These are phyloP conservation scores for Boletus subcaerulescens DNA, from an alignment of 768 basidiomycete species.

Conservation along the genomic window DNA sequence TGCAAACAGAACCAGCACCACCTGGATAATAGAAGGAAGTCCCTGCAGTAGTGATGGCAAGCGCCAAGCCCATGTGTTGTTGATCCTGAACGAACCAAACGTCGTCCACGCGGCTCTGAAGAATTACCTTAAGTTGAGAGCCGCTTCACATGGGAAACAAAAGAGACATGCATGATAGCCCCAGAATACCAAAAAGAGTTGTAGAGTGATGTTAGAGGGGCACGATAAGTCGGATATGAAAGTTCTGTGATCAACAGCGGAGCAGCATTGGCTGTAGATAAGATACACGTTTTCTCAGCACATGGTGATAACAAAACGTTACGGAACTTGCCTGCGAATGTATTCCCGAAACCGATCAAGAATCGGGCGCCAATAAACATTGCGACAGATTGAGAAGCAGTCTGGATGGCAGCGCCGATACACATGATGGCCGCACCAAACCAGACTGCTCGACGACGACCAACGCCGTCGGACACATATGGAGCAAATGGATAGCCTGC, in stretches of 20 bases:
- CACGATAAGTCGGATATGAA: constrained; percentile 82
- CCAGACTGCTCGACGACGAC: constrained; percentile 64
- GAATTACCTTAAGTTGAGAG: background rate
- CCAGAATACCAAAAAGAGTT: constrained; percentile 89
- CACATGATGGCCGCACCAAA: constrained; percentile 72
- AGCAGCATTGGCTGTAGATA: constrained; percentile 57
- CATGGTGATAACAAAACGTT: no score
- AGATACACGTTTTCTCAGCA: background rate
- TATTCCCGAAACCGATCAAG: constrained; percentile 74
- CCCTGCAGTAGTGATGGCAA: constrained; percentile 73
- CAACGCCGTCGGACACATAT: constrained; percentile 68
- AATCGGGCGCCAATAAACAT: constrained; percentile 85
- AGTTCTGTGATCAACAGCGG: constrained; percentile 84
- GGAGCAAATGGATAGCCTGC: constrained; percentile 70
- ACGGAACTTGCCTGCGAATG: constrained; percentile 52
- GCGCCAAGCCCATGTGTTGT: constrained; percentile 76
- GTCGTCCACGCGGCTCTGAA: constrained; percentile 64
- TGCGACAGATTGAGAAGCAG: constrained; percentile 62
- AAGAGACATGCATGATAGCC: constrained; percentile 57
- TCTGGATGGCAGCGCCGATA: constrained; percentile 64
- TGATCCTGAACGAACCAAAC: constrained; percentile 73
- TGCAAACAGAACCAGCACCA: constrained; percentile 60
- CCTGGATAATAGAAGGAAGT: constrained; percentile 64
- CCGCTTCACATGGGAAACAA: background rate
- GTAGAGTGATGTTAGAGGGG: constrained; percentile 72